Evolutionary conservation across 1,284 basidiomycete genomes (phyloP).

Genomic region (Cryptococcus jaspeensis): DNA sequence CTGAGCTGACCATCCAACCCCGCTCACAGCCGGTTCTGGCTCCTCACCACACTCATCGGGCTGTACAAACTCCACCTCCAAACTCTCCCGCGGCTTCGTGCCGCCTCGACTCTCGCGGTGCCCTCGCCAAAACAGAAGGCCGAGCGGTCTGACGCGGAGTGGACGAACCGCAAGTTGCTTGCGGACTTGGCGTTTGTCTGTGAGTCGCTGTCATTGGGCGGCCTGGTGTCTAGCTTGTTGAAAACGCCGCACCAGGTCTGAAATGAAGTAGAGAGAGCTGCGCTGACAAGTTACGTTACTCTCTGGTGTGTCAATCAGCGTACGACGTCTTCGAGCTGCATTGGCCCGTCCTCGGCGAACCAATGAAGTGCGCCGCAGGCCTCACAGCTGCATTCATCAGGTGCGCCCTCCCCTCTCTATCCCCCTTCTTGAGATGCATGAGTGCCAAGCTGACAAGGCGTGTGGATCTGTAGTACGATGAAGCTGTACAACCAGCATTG

Average conservation of each 20-base stretch:
- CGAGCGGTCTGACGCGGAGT: conserved; percentile 28
- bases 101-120: not conserved
- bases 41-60: conserved; percentile 39
- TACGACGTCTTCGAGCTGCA: conserved; percentile 44
- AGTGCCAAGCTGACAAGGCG: not conserved
- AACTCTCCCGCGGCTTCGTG: conserved; percentile 22
- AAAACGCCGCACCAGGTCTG: not conserved
- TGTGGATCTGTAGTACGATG: conserved; percentile 14
- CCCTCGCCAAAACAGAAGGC: not conserved
- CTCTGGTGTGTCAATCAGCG: conserved; percentile 21
- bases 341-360: conserved; percentile 32
- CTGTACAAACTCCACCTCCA: conserved; percentile 37
- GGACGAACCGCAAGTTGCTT: conserved; percentile 39
- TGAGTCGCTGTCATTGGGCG: conserved; percentile 21
- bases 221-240: not conserved
- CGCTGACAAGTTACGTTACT: too few species aligned
- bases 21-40: conserved; percentile 48
- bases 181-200: conserved; percentile 46
- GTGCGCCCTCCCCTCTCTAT: conserved; percentile 21
- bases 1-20: not conserved
- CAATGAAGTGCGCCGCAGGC: conserved; percentile 42
- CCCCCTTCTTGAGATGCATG: not conserved
- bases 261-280: not conserved
- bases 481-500: conserved; percentile 37
- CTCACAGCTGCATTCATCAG: conserved; percentile 39